Evolutionary conservation across 148 eudicot species (phyloP).

Genomic region (Bassia scoparia): DNA sequence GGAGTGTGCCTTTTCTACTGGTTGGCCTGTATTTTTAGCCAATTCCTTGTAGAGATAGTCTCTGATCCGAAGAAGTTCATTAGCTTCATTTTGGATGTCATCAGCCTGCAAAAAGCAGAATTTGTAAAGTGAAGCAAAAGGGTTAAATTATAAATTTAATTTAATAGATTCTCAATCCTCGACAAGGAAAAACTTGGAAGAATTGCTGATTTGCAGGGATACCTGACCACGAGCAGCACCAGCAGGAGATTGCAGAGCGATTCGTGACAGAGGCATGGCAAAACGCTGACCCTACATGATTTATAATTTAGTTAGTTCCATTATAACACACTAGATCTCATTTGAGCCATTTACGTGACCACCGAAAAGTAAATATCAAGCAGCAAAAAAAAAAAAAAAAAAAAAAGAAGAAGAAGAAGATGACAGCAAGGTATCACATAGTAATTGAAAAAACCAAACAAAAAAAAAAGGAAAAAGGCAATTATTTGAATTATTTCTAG

Average conservation of each 20-base stretch:
- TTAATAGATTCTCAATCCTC: background rate
- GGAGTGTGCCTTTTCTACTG: slow-evolving; percentile 62
- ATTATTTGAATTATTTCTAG: too few species aligned
- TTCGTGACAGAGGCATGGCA: slow-evolving; percentile 74
- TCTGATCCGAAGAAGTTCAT: slow-evolving; percentile 74
- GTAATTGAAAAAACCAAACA: background rate
- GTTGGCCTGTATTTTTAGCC: slow-evolving; percentile 80
- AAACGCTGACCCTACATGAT: slow-evolving; percentile 62
- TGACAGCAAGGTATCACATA: slow-evolving; percentile 2
- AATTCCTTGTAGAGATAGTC: slow-evolving; percentile 77
- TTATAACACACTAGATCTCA: background rate
- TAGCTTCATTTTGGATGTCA: slow-evolving; percentile 64
- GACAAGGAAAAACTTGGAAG: background rate
- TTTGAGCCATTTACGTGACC: background rate
- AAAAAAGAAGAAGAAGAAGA: too few species aligned
- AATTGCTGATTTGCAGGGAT: slow-evolving; percentile 15
- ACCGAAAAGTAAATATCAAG: background rate
- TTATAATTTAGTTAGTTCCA: background rate
- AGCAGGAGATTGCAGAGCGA: slow-evolving; percentile 69
- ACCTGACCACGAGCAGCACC: slow-evolving; percentile 91
- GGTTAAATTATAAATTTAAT: background rate
- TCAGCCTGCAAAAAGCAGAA: slow-evolving; percentile 62
- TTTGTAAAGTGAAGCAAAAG: background rate
- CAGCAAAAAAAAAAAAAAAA: background rate
- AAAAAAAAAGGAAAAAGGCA: too few species aligned